phyloP scores from a whole-genome alignment of 2,329 filamentous ascomycete species.

The Penicillium hesseltinei region DNA sequence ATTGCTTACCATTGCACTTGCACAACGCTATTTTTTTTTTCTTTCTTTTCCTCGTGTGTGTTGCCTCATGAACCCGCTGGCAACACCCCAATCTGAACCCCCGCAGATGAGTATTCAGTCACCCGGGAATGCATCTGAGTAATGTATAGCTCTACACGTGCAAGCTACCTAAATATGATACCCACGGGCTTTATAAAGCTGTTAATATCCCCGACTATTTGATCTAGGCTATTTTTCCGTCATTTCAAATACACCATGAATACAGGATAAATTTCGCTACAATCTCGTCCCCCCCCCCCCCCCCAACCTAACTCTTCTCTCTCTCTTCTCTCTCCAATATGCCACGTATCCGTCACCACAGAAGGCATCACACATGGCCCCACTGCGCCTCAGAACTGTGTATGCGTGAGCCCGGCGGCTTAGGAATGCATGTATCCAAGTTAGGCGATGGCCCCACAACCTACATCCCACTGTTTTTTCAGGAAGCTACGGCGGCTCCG shows the following conservation, averaged over 20 bases:
- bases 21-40: not conserved
- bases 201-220: not conserved
- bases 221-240: not conserved
- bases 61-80: not conserved
- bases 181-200: slow-evolving; percentile 15
- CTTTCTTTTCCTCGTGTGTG: not conserved
- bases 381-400: slow-evolving; percentile 29
- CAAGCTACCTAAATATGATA: not conserved
- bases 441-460: not conserved
- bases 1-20: not conserved
- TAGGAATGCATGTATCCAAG: slow-evolving; percentile 21
- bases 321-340: slow-evolving; percentile 14
- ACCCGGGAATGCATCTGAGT: slow-evolving; percentile 11
- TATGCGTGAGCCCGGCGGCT: slow-evolving; percentile 21
- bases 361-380: slow-evolving; percentile 40
- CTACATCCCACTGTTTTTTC: slow-evolving; percentile 16
- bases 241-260: not conserved
- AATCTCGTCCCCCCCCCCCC: not conserved
- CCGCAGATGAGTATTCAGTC: slow-evolving; percentile 17
- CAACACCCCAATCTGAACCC: not conserved
- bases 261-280: not conserved
- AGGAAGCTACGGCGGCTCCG: slow-evolving; percentile 7
- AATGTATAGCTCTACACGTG: slow-evolving; percentile 1
- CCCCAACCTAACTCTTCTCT: not conserved
- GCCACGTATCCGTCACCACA: slow-evolving; percentile 30